Evolutionary conservation across 345 rosid genomes (phyloP).

Genomic region (Zanthoxylum bungeanum): DNA sequence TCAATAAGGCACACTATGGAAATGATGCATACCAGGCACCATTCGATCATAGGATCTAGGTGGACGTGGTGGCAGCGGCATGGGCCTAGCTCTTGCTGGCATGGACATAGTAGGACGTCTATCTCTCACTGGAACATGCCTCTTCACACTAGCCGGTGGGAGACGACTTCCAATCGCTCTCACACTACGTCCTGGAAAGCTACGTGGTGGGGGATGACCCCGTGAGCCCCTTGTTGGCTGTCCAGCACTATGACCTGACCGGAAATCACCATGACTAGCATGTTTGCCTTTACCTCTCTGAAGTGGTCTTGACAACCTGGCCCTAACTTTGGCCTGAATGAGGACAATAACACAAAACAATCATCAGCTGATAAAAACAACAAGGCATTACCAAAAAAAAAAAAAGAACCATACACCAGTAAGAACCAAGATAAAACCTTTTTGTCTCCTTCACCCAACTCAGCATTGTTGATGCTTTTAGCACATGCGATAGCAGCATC

Average conservation of each 20-base stretch:
- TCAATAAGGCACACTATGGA: background rate
- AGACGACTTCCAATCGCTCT: conserved; percentile 53
- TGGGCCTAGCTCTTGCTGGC: conserved; percentile 68
- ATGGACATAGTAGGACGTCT: conserved; percentile 66
- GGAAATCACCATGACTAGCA: conserved; percentile 50
- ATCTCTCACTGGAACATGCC: conserved; percentile 58
- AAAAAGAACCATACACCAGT: background rate
- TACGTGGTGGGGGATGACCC: conserved; percentile 56
- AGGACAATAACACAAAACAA: background rate
- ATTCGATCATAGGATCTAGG: conserved; percentile 83
- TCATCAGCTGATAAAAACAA: background rate
- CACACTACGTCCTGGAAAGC: conserved; percentile 37
- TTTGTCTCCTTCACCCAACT: conserved; percentile 75
- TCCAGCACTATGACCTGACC: conserved; percentile 60
- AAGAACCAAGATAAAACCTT: conserved; percentile 46
- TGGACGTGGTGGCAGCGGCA: conserved; percentile 64
- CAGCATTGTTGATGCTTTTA: conserved; percentile 86
- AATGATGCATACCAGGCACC: conserved; percentile 57
- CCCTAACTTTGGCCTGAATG: conserved; percentile 88
- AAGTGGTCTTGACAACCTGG: conserved; percentile 91
- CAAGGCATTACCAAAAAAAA: conserved; percentile 4
- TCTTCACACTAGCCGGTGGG: conserved; percentile 53
- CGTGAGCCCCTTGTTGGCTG: conserved; percentile 63
- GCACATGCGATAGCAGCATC: conserved; percentile 93
- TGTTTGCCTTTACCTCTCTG: conserved; percentile 76